These are phyloP conservation scores for Pyropia yezoensis DNA, from an alignment of 23 red algal species.

Conservation along the genomic window DNA sequence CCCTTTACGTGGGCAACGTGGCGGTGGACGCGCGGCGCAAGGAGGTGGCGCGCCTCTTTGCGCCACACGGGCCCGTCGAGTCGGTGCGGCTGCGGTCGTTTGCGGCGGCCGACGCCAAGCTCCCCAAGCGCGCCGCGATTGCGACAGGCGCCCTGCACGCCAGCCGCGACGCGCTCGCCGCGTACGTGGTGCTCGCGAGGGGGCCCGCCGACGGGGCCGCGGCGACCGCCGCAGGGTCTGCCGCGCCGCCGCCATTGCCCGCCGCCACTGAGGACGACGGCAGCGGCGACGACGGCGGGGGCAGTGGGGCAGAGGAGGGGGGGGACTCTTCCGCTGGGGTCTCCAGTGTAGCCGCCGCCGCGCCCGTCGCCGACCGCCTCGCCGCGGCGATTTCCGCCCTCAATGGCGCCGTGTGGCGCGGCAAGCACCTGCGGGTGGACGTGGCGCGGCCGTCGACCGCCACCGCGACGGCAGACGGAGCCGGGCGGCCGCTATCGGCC, in stretches of 20 bases:
- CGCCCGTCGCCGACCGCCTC: too few relatives aligned
- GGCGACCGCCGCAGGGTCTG: too few relatives aligned
- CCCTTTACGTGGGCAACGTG: constrained; percentile 84
- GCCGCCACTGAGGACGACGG: too few relatives aligned
- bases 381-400: constrained; percentile 4
- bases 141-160: constrained; percentile 16
- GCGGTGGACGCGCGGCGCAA: constrained; percentile 22
- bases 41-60: constrained; percentile 65
- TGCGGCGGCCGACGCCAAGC: constrained; percentile 26
- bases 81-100: constrained; percentile 58
- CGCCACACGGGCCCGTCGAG: constrained; percentile 41
- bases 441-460: neutral
- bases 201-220: too few relatives aligned
- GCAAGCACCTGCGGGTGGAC: constrained; percentile 39
- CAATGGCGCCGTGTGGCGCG: constrained; percentile 33
- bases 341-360: too few relatives aligned
- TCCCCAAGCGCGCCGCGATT: constrained; percentile 50
- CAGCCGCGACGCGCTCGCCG: constrained; percentile 24
- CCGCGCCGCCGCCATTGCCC: too few relatives aligned
- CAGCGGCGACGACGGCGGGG: too few relatives aligned
- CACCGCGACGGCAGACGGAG: too few relatives aligned
- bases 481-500: too few relatives aligned
- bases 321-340: too few relatives aligned
- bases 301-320: too few relatives aligned
- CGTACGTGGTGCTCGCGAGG: constrained; percentile 64